Evolutionary conservation across 2,329 filamentous ascomycete genomes (phyloP).

Genomic region (Aspergillus tubingensis): DNA sequence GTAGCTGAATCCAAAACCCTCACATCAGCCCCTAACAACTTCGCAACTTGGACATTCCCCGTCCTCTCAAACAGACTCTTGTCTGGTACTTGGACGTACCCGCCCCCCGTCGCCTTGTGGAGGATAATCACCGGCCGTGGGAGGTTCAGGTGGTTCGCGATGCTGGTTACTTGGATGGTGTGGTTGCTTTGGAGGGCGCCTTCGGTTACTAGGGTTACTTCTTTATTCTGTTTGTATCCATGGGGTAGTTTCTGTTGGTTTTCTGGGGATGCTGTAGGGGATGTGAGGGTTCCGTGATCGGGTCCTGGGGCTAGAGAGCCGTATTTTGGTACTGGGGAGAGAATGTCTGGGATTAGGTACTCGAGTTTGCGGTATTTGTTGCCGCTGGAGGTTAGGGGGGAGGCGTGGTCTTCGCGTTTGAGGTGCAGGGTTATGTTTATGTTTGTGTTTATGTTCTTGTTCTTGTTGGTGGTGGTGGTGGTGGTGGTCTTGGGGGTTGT

Average conservation of each 20-base stretch:
- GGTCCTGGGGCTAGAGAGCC: not conserved
- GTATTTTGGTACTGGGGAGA: constrained; percentile 13
- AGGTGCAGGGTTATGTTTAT: constrained; percentile 27
- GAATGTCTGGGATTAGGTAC: constrained; percentile 40
- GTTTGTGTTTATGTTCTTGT: not conserved
- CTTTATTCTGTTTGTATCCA: constrained; percentile 10
- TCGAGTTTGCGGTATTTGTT: constrained; percentile 45
- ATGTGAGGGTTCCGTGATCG: not conserved
- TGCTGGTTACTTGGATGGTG: constrained; percentile 37
- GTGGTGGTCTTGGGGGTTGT: not conserved
- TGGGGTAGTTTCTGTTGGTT: constrained; percentile 12
- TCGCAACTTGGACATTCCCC: constrained; percentile 33
- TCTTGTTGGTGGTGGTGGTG: not conserved
- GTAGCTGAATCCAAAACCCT: constrained; percentile 45
- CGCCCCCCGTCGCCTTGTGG: constrained; percentile 32
- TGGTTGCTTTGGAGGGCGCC: constrained; percentile 42
- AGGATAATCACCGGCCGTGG: constrained; percentile 30
- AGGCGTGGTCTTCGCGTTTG: constrained; percentile 40
- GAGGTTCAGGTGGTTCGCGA: constrained; percentile 29
- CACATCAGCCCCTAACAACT: constrained; percentile 43
- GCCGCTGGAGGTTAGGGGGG: constrained; percentile 36
- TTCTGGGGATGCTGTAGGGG: constrained; percentile 24
- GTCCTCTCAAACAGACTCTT: constrained; percentile 20
- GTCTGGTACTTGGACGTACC: constrained; percentile 20
- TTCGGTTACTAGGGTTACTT: constrained; percentile 35